Evolutionary conservation across 2,329 filamentous ascomycete species (phyloP).

Genomic region (Aspergillus floridensis): DNA sequence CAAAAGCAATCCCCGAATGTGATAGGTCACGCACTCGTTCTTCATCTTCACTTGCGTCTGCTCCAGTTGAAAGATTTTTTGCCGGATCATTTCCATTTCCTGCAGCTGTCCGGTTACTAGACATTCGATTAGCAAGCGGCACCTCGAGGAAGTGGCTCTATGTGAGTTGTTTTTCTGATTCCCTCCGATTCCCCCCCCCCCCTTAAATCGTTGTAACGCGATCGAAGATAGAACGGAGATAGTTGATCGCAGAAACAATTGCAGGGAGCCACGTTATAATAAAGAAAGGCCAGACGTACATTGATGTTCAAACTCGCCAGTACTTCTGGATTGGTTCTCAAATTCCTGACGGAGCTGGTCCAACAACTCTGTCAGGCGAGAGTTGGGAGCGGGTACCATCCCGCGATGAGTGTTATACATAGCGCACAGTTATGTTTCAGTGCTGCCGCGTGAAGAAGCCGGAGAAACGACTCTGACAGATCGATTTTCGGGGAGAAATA

Average conservation of each 20-base stretch:
- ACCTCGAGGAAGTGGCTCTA: not conserved
- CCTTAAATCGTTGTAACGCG: not conserved
- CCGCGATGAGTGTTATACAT: constrained; percentile 90
- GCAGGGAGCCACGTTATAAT: not conserved
- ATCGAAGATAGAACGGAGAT: not conserved
- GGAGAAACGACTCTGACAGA: not conserved
- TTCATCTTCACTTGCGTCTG: constrained; percentile 86
- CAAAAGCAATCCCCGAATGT: not conserved
- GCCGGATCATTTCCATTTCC: constrained; percentile 90
- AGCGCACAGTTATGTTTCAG: constrained; percentile 21
- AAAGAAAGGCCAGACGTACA: constrained; percentile 60
- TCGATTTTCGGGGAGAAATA: not conserved
- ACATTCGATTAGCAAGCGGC: constrained; percentile 18
- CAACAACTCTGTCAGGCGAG: constrained; percentile 83
- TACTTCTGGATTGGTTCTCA: constrained; percentile 75
- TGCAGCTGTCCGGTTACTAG: constrained; percentile 85
- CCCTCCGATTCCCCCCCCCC: not conserved
- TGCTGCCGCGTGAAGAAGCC: not conserved
- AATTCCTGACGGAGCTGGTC: constrained; percentile 90
- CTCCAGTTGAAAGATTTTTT: constrained; percentile 91
- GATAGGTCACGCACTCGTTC: constrained; percentile 67
- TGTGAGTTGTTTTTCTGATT: not conserved
- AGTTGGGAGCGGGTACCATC: constrained; percentile 68
- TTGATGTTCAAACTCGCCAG: constrained; percentile 87
- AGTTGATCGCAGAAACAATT: not conserved